phyloP scores from a whole-genome alignment of 805 yeast species.

The Cyberlindnera maclurae region DNA sequence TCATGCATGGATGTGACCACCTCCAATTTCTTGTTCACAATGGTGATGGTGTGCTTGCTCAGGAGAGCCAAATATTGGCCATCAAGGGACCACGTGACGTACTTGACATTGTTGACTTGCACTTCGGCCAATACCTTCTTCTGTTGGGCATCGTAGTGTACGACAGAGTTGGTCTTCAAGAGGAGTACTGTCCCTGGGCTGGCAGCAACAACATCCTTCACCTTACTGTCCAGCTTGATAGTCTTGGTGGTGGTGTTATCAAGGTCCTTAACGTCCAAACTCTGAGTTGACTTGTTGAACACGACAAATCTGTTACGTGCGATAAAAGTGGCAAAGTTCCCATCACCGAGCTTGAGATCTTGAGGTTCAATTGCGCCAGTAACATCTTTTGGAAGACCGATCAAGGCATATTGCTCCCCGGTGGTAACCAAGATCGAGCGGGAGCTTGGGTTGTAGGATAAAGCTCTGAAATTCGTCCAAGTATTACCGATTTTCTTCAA shows the following conservation, averaged over 20 bases:
- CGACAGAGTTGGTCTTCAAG: conserved; percentile 64
- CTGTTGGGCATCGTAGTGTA: conserved; percentile 89
- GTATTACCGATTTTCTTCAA: conserved; percentile 78
- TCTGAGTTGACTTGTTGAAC: conserved; percentile 53
- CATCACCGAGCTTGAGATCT: conserved; percentile 72
- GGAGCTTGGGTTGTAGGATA: conserved; percentile 91
- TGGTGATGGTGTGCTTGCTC: conserved; percentile 87
- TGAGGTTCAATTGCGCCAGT: conserved; percentile 93
- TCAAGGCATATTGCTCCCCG: conserved; percentile 68
- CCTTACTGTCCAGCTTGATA: conserved; percentile 59
- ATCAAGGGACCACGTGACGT: conserved; percentile 82
- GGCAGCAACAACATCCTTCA: conserved; percentile 67
- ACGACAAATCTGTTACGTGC: conserved; percentile 93
- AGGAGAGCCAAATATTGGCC: conserved; percentile 82
- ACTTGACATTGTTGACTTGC: conserved; percentile 72
- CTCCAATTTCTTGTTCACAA: conserved; percentile 75
- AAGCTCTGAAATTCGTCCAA: conserved; percentile 78
- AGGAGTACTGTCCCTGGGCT: conserved; percentile 81
- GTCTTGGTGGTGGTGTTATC: conserved; percentile 76
- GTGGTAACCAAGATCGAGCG: conserved; percentile 77
- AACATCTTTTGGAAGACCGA: conserved; percentile 75
- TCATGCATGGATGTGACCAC: conserved; percentile 83
- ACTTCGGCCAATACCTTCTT: conserved; percentile 67
- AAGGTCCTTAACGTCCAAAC: conserved; percentile 79
- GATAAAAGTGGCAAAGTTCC: conserved; percentile 81